A percentile compares a stretch with the other conserved stretches of the same genome.
phyloP scores from a whole-genome alignment of 2,329 filamentous ascomycete species.

The Tolypocladium album region DNA sequence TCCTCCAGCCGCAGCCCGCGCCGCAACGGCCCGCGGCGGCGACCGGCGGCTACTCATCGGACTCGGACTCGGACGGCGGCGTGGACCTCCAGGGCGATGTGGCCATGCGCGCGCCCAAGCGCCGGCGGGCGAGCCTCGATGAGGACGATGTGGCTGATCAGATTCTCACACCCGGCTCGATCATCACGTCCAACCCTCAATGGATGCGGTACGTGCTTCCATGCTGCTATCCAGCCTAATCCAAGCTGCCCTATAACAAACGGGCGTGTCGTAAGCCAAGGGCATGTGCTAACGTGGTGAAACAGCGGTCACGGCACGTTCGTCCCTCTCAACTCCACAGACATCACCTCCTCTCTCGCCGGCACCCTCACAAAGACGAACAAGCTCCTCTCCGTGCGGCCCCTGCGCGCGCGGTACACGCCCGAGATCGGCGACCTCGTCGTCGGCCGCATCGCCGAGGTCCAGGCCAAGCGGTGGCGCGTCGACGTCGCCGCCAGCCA shows the following conservation, averaged over 20 bases:
- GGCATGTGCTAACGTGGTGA: not conserved
- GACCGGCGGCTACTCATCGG: constrained; percentile 17
- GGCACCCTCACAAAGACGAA: constrained; percentile 89
- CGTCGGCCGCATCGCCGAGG: constrained; percentile 85
- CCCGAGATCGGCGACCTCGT: constrained; percentile 96
- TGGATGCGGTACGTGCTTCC: constrained; percentile 65
- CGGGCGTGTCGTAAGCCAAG: not conserved
- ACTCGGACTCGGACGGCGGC: constrained; percentile 34
- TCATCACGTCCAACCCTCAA: constrained; percentile 84
- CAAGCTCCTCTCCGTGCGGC: constrained; percentile 86
- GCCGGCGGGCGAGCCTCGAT: constrained; percentile 17
- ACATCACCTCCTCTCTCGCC: constrained; percentile 82
- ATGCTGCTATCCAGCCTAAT: too few species aligned
- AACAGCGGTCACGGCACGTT: constrained; percentile 89
- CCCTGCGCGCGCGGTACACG: constrained; percentile 83
- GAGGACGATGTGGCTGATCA: constrained; percentile 22
- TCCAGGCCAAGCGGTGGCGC: constrained; percentile 88
- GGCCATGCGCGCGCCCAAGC: constrained; percentile 32
- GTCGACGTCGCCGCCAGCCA: constrained; percentile 87
- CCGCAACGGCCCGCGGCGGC: constrained; percentile 11
- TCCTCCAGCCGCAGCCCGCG: constrained; percentile 28
- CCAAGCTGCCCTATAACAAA: not conserved
- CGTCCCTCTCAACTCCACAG: constrained; percentile 46
- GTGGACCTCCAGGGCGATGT: constrained; percentile 33
- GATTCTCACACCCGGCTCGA: constrained; percentile 80